A percentile compares a stretch with the other conserved stretches of the same genome.
Evolutionary conservation across 805 yeast species (phyloP).

Genomic region (Schwanniomyces polymorphus): DNA sequence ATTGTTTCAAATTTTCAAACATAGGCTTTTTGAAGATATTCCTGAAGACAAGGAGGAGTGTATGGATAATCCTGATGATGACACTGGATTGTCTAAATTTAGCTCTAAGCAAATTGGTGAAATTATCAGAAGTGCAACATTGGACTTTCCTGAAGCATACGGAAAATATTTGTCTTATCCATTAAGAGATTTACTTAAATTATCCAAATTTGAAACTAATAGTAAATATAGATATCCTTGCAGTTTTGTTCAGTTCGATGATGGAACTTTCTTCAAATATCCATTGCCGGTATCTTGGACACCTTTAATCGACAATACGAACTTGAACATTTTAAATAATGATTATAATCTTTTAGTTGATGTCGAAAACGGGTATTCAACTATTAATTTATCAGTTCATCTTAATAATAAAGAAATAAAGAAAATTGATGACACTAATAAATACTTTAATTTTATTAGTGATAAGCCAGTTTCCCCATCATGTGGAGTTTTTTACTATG

Average conservation of each 20-base stretch:
- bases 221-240: slow-evolving; percentile 24
- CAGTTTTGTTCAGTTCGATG: slow-evolving; percentile 25
- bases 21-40: slow-evolving; percentile 21
- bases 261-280: slow-evolving; percentile 21
- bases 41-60: slow-evolving; percentile 6
- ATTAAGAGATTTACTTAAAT: slow-evolving; percentile 22
- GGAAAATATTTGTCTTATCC: slow-evolving; percentile 18
- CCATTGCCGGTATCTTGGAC: slow-evolving; percentile 40
- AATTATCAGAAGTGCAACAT: slow-evolving; percentile 6
- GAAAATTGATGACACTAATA: slow-evolving; percentile 2
- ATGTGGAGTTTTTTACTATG: slow-evolving; percentile 42
- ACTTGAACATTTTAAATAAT: slow-evolving; percentile 20
- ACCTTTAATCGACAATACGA: slow-evolving; percentile 30
- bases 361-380: slow-evolving; percentile 28
- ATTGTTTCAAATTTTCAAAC: slow-evolving; percentile 29
- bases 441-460: slow-evolving; percentile 37
- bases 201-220: slow-evolving; percentile 14
- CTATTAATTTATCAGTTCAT: slow-evolving; percentile 20
- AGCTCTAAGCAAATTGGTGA: slow-evolving; percentile 17
- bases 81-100: slow-evolving; percentile 1
- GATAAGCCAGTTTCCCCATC: slow-evolving; percentile 32
- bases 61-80: slow-evolving; percentile 1
- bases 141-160: slow-evolving; percentile 17
- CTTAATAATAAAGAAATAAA: neutral
- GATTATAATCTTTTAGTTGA: slow-evolving; percentile 22